Base-by-base conservation (phyloP, 2,329 filamentous ascomycete genomes). In the Fusarium sp. region DNA sequence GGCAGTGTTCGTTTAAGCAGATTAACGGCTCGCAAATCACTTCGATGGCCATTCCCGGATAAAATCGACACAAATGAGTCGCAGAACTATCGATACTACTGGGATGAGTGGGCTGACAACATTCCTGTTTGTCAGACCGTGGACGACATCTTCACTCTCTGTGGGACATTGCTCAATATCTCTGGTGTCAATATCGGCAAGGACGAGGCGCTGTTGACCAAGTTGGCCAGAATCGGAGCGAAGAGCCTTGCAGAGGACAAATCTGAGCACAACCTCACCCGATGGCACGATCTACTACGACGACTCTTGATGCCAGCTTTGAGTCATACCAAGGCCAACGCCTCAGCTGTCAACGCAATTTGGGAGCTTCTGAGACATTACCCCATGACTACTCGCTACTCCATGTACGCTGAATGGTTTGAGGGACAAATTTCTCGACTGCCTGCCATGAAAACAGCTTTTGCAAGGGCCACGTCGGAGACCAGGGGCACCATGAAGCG, bases 101-200 rank as follows among this genome's bases (percentile, higher is more conserved):
- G 96, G 91, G 94, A 97, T 64, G 96, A 98, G 74, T 99, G 96
- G 96, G 87, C 91, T 5, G 95, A 98, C 80, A 97, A 96, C 70
- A 87, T 99, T 48, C 97, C 96, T 1, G 84, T 97, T 23, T 99
- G 96, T 78, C 95, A 97, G 79, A 92, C 86, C 3, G 90, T 97
- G 9, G 94, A 98, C 69, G 96, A 99, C 78, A 87, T 99, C 17
- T 96, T 98, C 80, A 90, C 91, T 5, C 88, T 98, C 1, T 97
- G 94, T 80, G 89, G 90, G 63, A 95, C 94, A 2, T 87, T 99
- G 26, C 84, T 98, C 48, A 97, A 96, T 71, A 84, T 95, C 27
- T 92, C 95, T 1, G 95, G 96, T 4, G 91, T 97, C 69, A 94
- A 94, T 77, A 95, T 98, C 70, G 96, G 96, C 49, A 92, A 92